Percentiles rank a stretch among this genome's conserved stretches.
Conservation (phyloP, 345 rosid genomes). For the Moricandia moricandioides region DNA sequence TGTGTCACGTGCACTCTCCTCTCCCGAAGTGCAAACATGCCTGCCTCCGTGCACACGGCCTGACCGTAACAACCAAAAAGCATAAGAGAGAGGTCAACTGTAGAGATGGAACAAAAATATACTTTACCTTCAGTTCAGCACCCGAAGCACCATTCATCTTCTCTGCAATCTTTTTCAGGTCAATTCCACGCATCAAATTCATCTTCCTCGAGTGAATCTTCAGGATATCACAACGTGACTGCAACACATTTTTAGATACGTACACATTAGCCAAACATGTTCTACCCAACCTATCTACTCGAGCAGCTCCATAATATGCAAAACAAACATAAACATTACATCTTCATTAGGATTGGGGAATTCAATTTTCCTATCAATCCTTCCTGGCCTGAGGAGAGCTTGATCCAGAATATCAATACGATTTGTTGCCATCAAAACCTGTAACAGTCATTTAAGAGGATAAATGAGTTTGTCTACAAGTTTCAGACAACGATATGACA, state of each 20-base stretch:
- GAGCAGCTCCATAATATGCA: neutral
- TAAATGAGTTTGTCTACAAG: neutral
- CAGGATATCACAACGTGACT: constrained; percentile 91
- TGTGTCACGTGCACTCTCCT: constrained; percentile 97
- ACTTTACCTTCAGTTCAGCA: constrained; percentile 92
- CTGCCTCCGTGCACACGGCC: constrained; percentile 99
- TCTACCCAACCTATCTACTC: neutral
- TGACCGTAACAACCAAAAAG: constrained; percentile 29
- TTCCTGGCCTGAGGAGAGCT: constrained; percentile 97
- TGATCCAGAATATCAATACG: constrained; percentile 96
- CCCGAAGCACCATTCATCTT: constrained; percentile 99
- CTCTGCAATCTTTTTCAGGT: constrained; percentile 94
- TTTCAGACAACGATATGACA: neutral
- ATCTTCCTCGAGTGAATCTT: constrained; percentile 96
- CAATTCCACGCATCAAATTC: constrained; percentile 99
- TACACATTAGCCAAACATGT: neutral
- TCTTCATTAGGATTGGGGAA: constrained; percentile 98
- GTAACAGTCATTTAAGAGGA: constrained; percentile 10
- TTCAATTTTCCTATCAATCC: constrained; percentile 97
- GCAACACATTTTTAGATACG: constrained; percentile 33
- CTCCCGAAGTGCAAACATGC: constrained; percentile 98
- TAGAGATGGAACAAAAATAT: neutral
- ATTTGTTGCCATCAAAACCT: constrained; percentile 99
- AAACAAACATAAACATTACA: constrained; percentile 35
- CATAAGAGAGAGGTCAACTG: neutral